Base-by-base conservation (phyloP, 768 basidiomycete species). In the Phlebiopsis flavidoalba region DNA sequence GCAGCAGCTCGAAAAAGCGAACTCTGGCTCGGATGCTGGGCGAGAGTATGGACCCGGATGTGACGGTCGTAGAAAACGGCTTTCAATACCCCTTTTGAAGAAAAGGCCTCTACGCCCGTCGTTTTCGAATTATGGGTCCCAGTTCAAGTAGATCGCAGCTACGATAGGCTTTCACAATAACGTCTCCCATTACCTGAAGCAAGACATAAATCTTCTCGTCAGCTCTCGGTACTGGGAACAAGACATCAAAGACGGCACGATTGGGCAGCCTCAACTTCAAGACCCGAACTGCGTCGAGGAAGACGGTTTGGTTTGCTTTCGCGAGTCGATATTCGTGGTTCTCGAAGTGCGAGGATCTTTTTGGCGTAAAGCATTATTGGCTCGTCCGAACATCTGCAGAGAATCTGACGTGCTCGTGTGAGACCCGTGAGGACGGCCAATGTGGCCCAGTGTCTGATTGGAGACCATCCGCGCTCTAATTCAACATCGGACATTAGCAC, bases 391-490 rank as follows among this genome's bases (percentile, higher is more conserved):
- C 72, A 12, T 79, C 74, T 46, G 79, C 74, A 4, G 86, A 83
- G 55, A 83, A 79, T 51, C 82, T 75, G 26, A 93, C 73, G 71
- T 87, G 75, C 47, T 84, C 73, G 60, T 90, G 76, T 57, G n/a
- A 95, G 73, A 36, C 87, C 87, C 57, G 82, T 81, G 64, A 79
- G 80, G 17, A 93, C 84, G 64, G 88, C 91, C 60, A 93, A 71
- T 1, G 91, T 88, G 43, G 87, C 90, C n/a, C 47, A 94, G 76
- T 17, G 87, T 78, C 33, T 84, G 80, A 70, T 93, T 93, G 4
- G 89, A 91, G 26, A 94, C 91, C 91, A 94, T 93, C n/a, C 8
- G 89, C 88, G 31, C 84, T 82, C 92, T 93, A 66, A 37, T 21
- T 53, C n/a, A 52, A 26, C 33, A n/a, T n/a, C 35, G 19, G n/a